phyloP scores from a whole-genome alignment of 306 rosid genomes.

The Cucumis melo region DNA sequence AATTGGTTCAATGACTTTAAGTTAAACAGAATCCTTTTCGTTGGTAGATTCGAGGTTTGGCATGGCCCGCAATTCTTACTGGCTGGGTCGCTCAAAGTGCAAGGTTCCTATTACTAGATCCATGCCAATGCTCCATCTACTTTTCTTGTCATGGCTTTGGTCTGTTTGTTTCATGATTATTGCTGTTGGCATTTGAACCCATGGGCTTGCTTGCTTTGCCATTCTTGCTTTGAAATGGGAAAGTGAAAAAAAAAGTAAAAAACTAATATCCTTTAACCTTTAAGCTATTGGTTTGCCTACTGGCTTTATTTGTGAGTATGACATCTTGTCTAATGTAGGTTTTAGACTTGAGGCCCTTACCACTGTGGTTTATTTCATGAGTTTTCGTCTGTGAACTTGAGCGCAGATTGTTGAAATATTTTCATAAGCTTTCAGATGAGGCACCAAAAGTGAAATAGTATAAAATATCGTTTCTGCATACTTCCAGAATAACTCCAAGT shows the following conservation, averaged over 20 bases:
- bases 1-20: slow-evolving; percentile 6
- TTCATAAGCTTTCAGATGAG: not conserved
- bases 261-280: not conserved
- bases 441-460: not conserved
- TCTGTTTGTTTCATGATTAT: not conserved
- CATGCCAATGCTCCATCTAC: slow-evolving; percentile 6
- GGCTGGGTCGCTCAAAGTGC: slow-evolving; percentile 77
- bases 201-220: not conserved
- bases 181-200: not conserved
- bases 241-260: not conserved
- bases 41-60: slow-evolving; percentile 63
- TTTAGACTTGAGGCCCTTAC: not conserved
- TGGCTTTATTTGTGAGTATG: not conserved
- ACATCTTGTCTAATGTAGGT: not conserved
- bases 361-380: not conserved
- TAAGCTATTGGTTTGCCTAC: not conserved
- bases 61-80: slow-evolving; percentile 70
- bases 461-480: not conserved
- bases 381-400: not conserved
- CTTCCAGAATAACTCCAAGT: not conserved
- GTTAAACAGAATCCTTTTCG: slow-evolving; percentile 11
- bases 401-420: not conserved
- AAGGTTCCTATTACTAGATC: slow-evolving; percentile 29
- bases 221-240: not conserved
- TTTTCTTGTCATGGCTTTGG: slow-evolving; percentile 5